phyloP scores from a whole-genome alignment of 805 yeast genomes.

The Starmerella roubikii region DNA sequence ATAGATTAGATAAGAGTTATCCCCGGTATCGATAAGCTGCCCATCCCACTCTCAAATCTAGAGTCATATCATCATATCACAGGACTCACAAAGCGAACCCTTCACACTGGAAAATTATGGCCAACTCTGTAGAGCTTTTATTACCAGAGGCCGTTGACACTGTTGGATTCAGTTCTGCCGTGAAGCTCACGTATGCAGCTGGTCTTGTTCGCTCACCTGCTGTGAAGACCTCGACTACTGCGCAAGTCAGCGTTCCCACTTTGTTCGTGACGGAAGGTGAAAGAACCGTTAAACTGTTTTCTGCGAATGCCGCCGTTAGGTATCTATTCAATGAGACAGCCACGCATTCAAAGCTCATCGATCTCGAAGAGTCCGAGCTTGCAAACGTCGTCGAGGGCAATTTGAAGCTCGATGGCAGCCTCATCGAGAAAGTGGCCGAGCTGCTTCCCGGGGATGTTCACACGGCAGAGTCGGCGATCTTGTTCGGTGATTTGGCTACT shows the following conservation, averaged over 20 bases:
- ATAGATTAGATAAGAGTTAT: not conserved
- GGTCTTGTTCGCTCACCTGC: conserved; percentile 23
- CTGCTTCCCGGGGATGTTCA: conserved; percentile 23
- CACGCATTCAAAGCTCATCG: conserved; percentile 21
- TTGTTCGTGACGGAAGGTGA: conserved; percentile 12
- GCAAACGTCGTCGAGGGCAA: conserved; percentile 18
- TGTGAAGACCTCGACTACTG: conserved; percentile 21
- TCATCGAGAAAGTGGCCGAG: conserved; percentile 16
- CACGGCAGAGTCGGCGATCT: conserved; percentile 31
- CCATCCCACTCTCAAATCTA: too few relatives aligned
- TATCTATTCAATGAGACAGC: conserved; percentile 24
- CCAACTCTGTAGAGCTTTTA: conserved; percentile 10
- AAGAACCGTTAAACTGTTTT: conserved; percentile 26
- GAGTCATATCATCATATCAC: too few relatives aligned
- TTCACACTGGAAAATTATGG: not conserved
- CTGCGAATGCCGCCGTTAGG: conserved; percentile 41
- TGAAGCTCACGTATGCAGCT: conserved; percentile 34
- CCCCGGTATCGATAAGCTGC: not conserved
- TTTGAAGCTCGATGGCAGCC: conserved; percentile 17
- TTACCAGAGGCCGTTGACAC: conserved; percentile 18
- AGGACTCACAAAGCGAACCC: too few relatives aligned
- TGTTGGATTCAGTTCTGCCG: conserved; percentile 15
- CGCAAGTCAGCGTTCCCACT: conserved; percentile 10
- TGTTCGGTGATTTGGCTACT: conserved; percentile 35
- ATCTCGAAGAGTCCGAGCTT: conserved; percentile 30